These are phyloP conservation scores for Rhodotorula mucilaginosa DNA, from an alignment of 1,284 basidiomycete genomes.

Conservation along the genomic window DNA sequence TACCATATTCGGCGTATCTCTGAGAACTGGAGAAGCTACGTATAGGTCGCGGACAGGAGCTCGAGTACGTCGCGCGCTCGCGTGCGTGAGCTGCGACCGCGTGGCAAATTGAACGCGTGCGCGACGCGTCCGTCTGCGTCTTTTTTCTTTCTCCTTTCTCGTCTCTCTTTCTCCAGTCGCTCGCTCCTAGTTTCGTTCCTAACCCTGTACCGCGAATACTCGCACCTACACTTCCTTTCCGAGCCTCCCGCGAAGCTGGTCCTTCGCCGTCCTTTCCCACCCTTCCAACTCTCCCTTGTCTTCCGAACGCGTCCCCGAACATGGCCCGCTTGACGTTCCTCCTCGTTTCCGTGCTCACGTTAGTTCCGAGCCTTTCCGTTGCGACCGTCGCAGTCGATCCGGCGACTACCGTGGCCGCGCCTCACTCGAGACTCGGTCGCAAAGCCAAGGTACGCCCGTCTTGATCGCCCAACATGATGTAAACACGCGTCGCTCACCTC, in stretches of 20 bases:
- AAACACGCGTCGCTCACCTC: background rate
- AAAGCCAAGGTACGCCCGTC: background rate
- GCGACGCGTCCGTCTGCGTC: no score
- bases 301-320: background rate
- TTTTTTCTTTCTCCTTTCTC: background rate
- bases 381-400: background rate
- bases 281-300: background rate
- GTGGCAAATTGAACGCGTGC: no score
- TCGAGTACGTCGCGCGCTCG: no score
- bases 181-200: background rate
- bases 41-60: no score
- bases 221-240: background rate
- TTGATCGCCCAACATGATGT: background rate
- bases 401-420: background rate
- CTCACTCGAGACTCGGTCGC: background rate
- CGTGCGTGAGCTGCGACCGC: no score
- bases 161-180: no score
- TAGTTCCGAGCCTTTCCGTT: background rate
- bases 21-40: no score
- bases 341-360: background rate
- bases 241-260: conserved; percentile 2
- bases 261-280: background rate
- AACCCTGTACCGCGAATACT: no score
- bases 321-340: conserved; percentile 2
- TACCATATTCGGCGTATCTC: no score